Evolutionary conservation across 441 rosid genomes (phyloP), one percentile per base, ranked within the genome.

Genomic region (Gossypium laxum): DNA sequence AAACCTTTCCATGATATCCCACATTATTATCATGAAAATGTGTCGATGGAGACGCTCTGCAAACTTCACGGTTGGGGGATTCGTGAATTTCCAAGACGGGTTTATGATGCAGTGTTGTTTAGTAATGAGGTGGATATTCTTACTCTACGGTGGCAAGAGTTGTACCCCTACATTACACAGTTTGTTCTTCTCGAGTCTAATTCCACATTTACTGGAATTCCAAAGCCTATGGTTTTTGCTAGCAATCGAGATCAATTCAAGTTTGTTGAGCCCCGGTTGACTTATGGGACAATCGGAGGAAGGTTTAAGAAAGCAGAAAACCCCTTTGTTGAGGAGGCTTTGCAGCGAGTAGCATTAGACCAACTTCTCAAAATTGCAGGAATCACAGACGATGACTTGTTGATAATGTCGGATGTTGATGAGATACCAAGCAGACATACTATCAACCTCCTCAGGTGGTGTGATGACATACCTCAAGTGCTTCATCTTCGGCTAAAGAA

Each of bases 381-480:
- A 71, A 91, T 93, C 45, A 76, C 89, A 32, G 98, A 93, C 52
- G 98, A 91, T 77, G 98, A 93, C 71, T 78, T 93, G 85, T 73
- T 93, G 85, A 81, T 93, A 61, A 93, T 93, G 98, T 89, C 98
- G 1, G 98, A 93, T 68, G 96, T 91, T 3, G 98, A 93, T 67
- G 98, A 93, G 88, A 93, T 93, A 26, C 98, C 98, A 4, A 91
- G 98, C 73, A 78, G 90, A 57, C 94, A 93, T 71, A 93, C 98
- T 5, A 88, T 93, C 72, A 86, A 93, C 72, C 94, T 93, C 55
- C 77, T 93, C 82, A 81, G 97, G 69, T 93, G 98, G 98, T 93
- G 98, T 8, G 95, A 89, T 54, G 92, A 87, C 63, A 83, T 78
- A 32, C 98, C 98, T 18, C 77, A 75, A 32, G 74, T 91, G 2